Conservation (phyloP, 192 early-diverging fungal genomes). For the Backusella australiensis region DNA sequence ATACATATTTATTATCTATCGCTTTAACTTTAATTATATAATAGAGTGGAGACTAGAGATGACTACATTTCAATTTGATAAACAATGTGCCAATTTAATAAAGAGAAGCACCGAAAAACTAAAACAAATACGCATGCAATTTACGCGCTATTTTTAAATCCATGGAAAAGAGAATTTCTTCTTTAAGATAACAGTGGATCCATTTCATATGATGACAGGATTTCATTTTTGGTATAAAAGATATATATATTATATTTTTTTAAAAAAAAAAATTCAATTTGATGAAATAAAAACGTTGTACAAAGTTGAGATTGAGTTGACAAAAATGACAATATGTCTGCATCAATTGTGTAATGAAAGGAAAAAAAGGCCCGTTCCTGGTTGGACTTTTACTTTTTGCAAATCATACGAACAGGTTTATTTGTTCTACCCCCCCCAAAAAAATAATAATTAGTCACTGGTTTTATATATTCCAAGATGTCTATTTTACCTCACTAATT, state of each 20-base stretch:
- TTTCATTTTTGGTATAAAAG: background rate
- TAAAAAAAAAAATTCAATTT: background rate
- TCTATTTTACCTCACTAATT: slow-evolving; percentile 23
- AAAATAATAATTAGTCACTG: background rate
- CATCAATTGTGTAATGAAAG: background rate
- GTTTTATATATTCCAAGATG: background rate
- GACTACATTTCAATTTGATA: too few species aligned
- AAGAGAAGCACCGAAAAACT: too few species aligned
- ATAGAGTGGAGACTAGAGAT: too few species aligned
- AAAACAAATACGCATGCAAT: too few species aligned
- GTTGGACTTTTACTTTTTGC: background rate
- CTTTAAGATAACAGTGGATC: background rate
- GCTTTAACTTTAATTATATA: too few species aligned
- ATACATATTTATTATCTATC: too few species aligned
- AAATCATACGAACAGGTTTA: slow-evolving; percentile 9
- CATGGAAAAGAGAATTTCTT: background rate
- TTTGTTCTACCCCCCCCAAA: background rate
- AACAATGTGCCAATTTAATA: too few species aligned
- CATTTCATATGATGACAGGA: background rate
- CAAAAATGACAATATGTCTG: background rate
- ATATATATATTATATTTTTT: background rate
- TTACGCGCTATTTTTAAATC: too few species aligned
- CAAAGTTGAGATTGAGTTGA: background rate
- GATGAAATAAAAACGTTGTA: background rate
- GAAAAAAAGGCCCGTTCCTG: background rate